Conservation (phyloP, 2,329 filamentous ascomycete genomes). For the Pleomassaria siparia region DNA sequence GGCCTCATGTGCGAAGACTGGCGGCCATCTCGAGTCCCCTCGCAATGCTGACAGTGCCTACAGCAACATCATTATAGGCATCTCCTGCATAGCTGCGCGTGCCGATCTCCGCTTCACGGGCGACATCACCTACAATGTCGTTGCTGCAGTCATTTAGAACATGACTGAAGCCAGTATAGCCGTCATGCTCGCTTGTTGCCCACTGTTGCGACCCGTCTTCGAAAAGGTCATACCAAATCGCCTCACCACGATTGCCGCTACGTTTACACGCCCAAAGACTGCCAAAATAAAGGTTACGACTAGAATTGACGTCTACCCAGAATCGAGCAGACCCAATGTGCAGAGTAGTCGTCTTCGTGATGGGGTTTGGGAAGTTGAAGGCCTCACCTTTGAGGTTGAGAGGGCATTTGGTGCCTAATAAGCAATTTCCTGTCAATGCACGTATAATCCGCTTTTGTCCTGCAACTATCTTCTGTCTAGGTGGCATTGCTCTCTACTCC, state of each 20-base stretch:
- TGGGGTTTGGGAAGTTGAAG: slow-evolving; percentile 11
- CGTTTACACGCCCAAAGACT: background rate
- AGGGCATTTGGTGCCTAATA: background rate
- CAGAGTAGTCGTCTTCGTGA: slow-evolving; percentile 11
- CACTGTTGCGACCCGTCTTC: slow-evolving; percentile 26
- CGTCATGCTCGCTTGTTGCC: slow-evolving; percentile 27
- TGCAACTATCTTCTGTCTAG: background rate
- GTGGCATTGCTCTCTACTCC: background rate
- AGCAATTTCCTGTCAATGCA: too few relatives aligned
- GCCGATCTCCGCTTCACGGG: slow-evolving; percentile 3
- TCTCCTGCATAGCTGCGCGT: slow-evolving; percentile 14
- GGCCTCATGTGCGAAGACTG: slow-evolving; percentile 20
- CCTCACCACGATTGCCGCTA: slow-evolving; percentile 11
- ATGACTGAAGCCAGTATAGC: slow-evolving; percentile 24
- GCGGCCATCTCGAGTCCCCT: background rate
- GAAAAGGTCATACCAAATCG: slow-evolving; percentile 17
- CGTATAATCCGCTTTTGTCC: too few relatives aligned
- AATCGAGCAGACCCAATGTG: background rate
- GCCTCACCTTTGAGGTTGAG: slow-evolving; percentile 21
- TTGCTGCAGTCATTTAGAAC: slow-evolving; percentile 20
- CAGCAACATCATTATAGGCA: slow-evolving; percentile 21
- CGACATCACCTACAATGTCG: slow-evolving; percentile 20
- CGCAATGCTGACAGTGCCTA: slow-evolving; percentile 9
- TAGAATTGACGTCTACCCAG: slow-evolving; percentile 17
- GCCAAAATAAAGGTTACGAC: slow-evolving; percentile 22